Percentiles rank a stretch among this genome's conserved stretches.
These are phyloP conservation scores for Cladosporium sp. DNA, from an alignment of 2,329 filamentous ascomycete species.

Conservation along the genomic window DNA sequence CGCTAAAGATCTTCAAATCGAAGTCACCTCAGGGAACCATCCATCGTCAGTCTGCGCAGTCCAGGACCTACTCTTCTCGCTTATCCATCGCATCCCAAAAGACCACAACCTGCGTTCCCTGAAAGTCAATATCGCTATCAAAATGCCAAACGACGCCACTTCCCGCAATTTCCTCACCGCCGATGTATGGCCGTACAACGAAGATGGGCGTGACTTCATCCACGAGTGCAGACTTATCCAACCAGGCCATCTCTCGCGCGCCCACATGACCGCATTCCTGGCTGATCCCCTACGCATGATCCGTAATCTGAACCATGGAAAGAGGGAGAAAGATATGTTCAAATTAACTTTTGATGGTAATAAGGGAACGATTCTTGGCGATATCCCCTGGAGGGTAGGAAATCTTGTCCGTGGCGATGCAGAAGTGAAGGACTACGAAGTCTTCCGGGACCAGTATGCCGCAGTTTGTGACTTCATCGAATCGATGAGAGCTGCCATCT, in stretches of 20 bases:
- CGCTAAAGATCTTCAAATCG: neutral
- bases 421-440: neutral
- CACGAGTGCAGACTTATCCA: neutral
- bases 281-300: neutral
- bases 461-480: neutral
- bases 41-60: conserved; percentile 1
- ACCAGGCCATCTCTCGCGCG: conserved; percentile 3
- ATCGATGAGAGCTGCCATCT: neutral
- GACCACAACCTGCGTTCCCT: neutral
- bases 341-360: neutral
- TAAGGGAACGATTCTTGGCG: neutral
- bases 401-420: neutral
- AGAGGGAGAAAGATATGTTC: neutral
- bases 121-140: neutral
- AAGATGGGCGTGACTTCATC: neutral
- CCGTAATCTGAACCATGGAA: neutral
- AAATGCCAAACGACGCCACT: neutral
- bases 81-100: neutral
- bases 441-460: neutral
- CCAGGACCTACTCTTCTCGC: neutral
- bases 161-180: neutral
- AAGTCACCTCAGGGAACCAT: neutral
- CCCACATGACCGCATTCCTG: conserved; percentile 5
- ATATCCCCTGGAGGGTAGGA: neutral
- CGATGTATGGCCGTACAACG: neutral